phyloP scores from a whole-genome alignment of 805 yeast genomes.

The Tetrapisispora taiwanensis region DNA sequence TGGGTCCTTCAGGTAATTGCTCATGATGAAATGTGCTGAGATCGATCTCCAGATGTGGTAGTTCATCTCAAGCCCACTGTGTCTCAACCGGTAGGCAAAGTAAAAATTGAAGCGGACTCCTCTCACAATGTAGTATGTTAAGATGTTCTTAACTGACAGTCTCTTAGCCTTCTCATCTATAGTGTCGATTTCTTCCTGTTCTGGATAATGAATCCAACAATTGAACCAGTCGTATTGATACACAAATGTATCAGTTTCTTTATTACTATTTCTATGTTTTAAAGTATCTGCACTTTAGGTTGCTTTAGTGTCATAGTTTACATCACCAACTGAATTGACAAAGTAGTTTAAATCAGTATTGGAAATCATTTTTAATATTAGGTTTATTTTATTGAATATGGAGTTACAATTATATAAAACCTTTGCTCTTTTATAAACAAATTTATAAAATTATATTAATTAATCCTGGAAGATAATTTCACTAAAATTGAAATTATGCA shows the following conservation, averaged over 20 bases:
- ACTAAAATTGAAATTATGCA: no score
- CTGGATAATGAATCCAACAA: neutral
- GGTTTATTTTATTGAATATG: no score
- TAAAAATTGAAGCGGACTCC: neutral
- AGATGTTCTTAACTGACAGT: neutral
- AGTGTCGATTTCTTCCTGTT: neutral
- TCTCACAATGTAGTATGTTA: neutral
- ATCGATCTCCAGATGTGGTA: neutral
- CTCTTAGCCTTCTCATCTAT: neutral
- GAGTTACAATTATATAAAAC: no score
- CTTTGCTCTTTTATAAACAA: no score
- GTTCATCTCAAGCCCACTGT: neutral
- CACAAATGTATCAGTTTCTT: neutral
- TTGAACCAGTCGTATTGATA: neutral
- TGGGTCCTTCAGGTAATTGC: slow-evolving; percentile 2
- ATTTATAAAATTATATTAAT: no score
- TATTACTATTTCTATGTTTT: no score
- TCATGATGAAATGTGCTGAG: slow-evolving; percentile 1
- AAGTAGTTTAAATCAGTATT: no score
- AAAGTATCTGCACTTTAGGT: no score
- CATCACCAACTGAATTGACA: no score
- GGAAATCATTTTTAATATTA: no score
- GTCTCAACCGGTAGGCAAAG: slow-evolving; percentile 1
- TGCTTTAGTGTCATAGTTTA: no score
- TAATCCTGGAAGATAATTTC: no score